Evolutionary conservation across 108 stramenopile genomes (phyloP).

Genomic region (Cyclostephanos invisitatus): DNA sequence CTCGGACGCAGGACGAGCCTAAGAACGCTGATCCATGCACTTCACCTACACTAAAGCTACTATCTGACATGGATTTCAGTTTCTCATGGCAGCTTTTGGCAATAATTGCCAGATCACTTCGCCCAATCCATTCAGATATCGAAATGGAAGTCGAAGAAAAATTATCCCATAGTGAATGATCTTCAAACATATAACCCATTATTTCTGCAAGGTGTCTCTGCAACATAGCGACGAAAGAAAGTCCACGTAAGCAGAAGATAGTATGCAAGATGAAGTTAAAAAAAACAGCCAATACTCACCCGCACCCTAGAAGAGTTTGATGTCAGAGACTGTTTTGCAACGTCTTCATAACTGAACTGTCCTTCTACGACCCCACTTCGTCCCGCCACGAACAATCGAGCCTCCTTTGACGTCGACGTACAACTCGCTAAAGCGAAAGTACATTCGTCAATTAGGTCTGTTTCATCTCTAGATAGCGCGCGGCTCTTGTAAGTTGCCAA

Average conservation of each 20-base stretch:
- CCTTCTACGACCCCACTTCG: slow-evolving; percentile 1
- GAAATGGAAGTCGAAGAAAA: slow-evolving; percentile 8
- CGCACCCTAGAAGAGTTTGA: slow-evolving; percentile 69
- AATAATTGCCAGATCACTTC: slow-evolving; percentile 23
- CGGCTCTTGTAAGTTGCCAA: slow-evolving; percentile 27
- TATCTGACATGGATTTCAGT: slow-evolving; percentile 24
- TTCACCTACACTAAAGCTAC: slow-evolving; percentile 40
- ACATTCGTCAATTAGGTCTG: slow-evolving; percentile 66
- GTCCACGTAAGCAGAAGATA: neutral
- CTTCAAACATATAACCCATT: slow-evolving; percentile 58
- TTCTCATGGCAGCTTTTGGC: slow-evolving; percentile 23
- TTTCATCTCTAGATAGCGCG: slow-evolving; percentile 34
- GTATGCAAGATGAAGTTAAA: neutral
- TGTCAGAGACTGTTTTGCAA: slow-evolving; percentile 35
- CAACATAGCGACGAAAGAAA: neutral
- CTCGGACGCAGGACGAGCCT: slow-evolving; percentile 59
- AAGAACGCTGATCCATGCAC: slow-evolving; percentile 79
- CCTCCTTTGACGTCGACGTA: slow-evolving; percentile 52
- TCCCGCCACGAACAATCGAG: slow-evolving; percentile 40
- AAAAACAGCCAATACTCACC: slow-evolving; percentile 5
- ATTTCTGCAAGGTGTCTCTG: slow-evolving; percentile 56
- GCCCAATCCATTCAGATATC: slow-evolving; percentile 29
- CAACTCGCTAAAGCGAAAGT: slow-evolving; percentile 51
- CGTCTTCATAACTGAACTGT: slow-evolving; percentile 16
- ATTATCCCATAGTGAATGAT: slow-evolving; percentile 41